phyloP scores from a whole-genome alignment of 1,284 basidiomycete species.

The Ustilago lituana region DNA sequence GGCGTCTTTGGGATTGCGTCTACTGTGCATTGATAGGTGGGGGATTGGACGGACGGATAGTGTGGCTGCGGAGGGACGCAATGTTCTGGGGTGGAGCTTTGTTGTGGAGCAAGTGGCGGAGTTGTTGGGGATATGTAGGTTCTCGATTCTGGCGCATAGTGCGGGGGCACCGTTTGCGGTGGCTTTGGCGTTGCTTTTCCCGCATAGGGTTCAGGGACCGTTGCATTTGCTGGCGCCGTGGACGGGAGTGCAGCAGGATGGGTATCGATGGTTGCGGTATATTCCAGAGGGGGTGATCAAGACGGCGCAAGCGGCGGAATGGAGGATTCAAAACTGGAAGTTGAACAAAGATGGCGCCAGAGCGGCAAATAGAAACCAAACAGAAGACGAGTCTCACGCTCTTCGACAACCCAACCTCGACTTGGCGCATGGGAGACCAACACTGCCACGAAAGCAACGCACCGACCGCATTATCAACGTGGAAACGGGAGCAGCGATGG shows the following conservation, averaged over 20 bases:
- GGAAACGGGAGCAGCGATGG: too few relatives aligned
- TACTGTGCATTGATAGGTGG: slow-evolving; percentile 97
- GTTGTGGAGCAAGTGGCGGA: slow-evolving; percentile 90
- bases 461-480: neutral
- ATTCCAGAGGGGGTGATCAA: slow-evolving; percentile 91
- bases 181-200: slow-evolving; percentile 80
- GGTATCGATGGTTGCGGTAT: slow-evolving; percentile 96
- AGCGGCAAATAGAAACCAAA: slow-evolving; percentile 1
- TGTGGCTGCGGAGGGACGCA: slow-evolving; percentile 75
- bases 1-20: slow-evolving; percentile 80
- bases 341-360: slow-evolving; percentile 75
- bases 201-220: slow-evolving; percentile 81
- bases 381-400: neutral
- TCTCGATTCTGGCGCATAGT: slow-evolving; percentile 93
- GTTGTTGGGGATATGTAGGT: slow-evolving; percentile 78
- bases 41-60: slow-evolving; percentile 86
- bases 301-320: slow-evolving; percentile 95
- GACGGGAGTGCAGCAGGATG: slow-evolving; percentile 84
- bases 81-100: slow-evolving; percentile 87
- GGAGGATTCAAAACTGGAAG: slow-evolving; percentile 95
- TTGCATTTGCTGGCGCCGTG: slow-evolving; percentile 93
- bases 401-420: neutral
- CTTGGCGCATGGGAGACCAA: neutral
- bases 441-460: slow-evolving; percentile 2
- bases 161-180: slow-evolving; percentile 94